Conservation (phyloP, 306 rosid genomes). For the Vigna reflexopilosa region DNA sequence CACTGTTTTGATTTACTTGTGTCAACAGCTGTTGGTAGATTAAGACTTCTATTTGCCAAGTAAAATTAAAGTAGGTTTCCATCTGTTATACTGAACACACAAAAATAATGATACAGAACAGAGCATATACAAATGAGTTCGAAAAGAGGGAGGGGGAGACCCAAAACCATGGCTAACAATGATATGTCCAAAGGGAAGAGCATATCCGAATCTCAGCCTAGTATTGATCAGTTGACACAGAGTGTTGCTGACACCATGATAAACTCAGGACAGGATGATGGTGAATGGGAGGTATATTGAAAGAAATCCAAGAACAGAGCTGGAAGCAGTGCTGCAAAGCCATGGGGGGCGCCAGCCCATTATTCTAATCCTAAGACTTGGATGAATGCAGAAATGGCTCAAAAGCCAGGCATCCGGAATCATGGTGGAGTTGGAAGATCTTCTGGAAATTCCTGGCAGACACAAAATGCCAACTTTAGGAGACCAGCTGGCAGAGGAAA, state of each 20-base stretch:
- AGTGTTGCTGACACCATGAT: conserved; percentile 57
- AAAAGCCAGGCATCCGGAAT: conserved; percentile 38
- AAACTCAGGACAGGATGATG: conserved; percentile 57
- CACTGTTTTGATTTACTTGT: neutral
- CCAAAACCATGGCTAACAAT: conserved; percentile 19
- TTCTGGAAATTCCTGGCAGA: conserved; percentile 49
- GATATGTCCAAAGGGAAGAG: conserved; percentile 56
- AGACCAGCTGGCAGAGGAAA: conserved; percentile 67
- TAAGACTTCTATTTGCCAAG: neutral
- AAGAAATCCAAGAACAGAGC: conserved; percentile 74
- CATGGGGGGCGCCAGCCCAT: conserved; percentile 50
- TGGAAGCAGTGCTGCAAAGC: conserved; percentile 66
- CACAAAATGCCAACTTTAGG: conserved; percentile 52
- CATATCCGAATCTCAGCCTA: conserved; percentile 42
- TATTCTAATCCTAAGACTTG: conserved; percentile 55
- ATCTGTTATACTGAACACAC: neutral
- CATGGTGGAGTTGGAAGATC: conserved; percentile 60
- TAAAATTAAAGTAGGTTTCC: neutral
- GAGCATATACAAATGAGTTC: conserved; percentile 54
- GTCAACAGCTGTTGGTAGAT: neutral
- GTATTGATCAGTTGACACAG: conserved; percentile 57
- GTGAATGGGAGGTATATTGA: conserved; percentile 73
- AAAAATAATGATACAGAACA: conserved; percentile 2
- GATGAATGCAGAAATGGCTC: conserved; percentile 51
- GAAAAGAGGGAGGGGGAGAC: conserved; percentile 58